These are phyloP conservation scores for Metarhizium brunneum DNA, from an alignment of 2,329 filamentous ascomycete genomes.

Conservation along the genomic window DNA sequence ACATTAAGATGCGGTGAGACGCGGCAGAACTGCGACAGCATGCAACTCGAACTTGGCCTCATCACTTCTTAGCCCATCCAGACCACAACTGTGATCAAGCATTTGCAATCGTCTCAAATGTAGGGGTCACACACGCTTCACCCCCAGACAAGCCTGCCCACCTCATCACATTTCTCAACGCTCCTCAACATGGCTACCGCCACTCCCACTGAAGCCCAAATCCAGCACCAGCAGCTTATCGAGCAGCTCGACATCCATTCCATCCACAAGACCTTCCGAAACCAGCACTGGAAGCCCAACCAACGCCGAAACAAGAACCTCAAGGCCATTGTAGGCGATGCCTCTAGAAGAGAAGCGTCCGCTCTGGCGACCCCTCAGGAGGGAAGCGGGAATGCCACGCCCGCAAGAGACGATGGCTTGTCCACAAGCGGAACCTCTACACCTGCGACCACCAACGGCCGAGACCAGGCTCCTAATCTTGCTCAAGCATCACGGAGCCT, in stretches of 20 bases:
- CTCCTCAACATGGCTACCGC: slow-evolving; percentile 26
- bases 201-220: slow-evolving; percentile 61
- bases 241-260: slow-evolving; percentile 87
- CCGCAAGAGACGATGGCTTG: slow-evolving; percentile 38
- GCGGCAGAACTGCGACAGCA: slow-evolving; percentile 20
- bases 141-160: background rate
- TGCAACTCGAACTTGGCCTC: background rate
- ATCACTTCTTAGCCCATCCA: background rate
- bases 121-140: background rate
- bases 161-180: slow-evolving; percentile 35
- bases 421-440: slow-evolving; percentile 51
- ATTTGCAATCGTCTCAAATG: background rate
- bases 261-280: slow-evolving; percentile 83
- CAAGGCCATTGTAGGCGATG: slow-evolving; percentile 90
- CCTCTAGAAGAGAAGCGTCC: slow-evolving; percentile 81
- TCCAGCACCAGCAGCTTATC: slow-evolving; percentile 77
- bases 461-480: slow-evolving; percentile 54
- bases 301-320: slow-evolving; percentile 98
- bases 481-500: slow-evolving; percentile 83
- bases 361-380: slow-evolving; percentile 71
- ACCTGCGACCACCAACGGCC: slow-evolving; percentile 34
- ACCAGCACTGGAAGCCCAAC: slow-evolving; percentile 80
- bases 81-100: background rate
- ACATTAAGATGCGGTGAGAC: slow-evolving; percentile 19
- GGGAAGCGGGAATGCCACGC: slow-evolving; percentile 66